phyloP scores from a whole-genome alignment of 83 land plant genomes.

The Picea abies region DNA sequence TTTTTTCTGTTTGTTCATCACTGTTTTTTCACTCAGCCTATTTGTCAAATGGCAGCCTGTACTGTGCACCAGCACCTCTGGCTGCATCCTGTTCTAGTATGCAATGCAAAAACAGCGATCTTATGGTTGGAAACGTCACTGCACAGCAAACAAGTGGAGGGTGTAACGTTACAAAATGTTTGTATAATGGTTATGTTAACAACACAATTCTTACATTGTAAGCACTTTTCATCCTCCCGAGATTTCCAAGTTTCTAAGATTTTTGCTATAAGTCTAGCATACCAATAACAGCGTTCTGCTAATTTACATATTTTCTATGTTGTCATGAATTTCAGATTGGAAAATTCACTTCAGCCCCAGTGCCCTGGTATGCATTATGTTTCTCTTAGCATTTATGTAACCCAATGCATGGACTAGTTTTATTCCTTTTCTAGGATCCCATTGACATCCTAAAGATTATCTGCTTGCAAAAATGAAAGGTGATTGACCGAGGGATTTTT shows the following conservation, averaged over 20 bases:
- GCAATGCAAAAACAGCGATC: constrained; percentile 65
- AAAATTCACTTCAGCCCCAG: constrained; percentile 54
- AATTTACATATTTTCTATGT: neutral
- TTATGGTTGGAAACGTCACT: constrained; percentile 59
- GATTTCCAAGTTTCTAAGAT: constrained; percentile 10
- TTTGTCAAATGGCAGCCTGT: constrained; percentile 25
- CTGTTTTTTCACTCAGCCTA: neutral
- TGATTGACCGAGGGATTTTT: neutral
- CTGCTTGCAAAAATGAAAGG: neutral
- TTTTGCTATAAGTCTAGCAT: neutral
- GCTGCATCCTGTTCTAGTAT: constrained; percentile 70
- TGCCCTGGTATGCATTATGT: constrained; percentile 62
- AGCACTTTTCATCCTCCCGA: constrained; percentile 6
- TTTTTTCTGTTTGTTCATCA: neutral
- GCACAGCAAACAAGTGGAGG: constrained; percentile 50
- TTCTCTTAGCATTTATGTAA: neutral
- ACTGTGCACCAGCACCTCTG: constrained; percentile 62
- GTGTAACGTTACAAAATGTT: constrained; percentile 80
- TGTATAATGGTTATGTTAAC: constrained; percentile 63
- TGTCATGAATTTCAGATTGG: constrained; percentile 41
- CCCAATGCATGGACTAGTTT: neutral
- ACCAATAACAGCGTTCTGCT: constrained; percentile 4
- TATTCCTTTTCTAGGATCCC: neutral
- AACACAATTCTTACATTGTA: constrained; percentile 55
- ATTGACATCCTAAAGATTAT: neutral